A percentile compares a stretch with the other conserved stretches of the same genome.
Conservation (phyloP, 768 basidiomycete species). For the Pleurotus giganteus region DNA sequence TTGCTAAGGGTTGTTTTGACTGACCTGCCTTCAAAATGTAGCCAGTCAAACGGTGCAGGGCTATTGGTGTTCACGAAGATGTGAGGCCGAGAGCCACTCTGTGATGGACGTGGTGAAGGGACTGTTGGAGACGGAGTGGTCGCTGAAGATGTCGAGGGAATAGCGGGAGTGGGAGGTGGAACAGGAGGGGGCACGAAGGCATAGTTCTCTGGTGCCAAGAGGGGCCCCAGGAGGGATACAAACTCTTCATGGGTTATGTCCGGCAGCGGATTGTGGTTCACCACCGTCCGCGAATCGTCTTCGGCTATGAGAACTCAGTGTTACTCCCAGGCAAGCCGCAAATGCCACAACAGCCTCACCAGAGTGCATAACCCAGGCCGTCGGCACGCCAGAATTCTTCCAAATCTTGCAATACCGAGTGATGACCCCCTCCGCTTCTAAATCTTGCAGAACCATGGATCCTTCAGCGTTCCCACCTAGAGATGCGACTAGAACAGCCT, state of each 20-base stretch:
- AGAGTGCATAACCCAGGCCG: slow-evolving; percentile 79
- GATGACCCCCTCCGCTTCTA: slow-evolving; percentile 14
- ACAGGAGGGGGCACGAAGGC: slow-evolving; percentile 29
- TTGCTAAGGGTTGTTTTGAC: slow-evolving; percentile 80
- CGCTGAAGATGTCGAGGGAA: slow-evolving; percentile 31
- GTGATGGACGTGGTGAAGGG: slow-evolving; percentile 26
- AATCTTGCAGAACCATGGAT: slow-evolving; percentile 35
- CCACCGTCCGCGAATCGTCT: slow-evolving; percentile 61
- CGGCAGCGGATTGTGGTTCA: slow-evolving; percentile 86
- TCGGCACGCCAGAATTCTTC: slow-evolving; percentile 70
- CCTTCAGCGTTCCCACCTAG: slow-evolving; percentile 75
- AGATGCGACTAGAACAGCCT: slow-evolving; percentile 71
- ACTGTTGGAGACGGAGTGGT: slow-evolving; percentile 32
- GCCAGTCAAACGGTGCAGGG: slow-evolving; percentile 82
- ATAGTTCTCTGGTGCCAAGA: slow-evolving; percentile 82
- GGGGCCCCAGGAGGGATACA: slow-evolving; percentile 73
- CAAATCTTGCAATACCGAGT: slow-evolving; percentile 49
- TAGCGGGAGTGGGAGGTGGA: slow-evolving; percentile 25
- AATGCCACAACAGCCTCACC: slow-evolving; percentile 42
- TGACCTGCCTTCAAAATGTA: slow-evolving; percentile 81
- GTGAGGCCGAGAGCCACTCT: slow-evolving; percentile 25
- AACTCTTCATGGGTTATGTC: slow-evolving; percentile 89
- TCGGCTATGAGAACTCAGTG: slow-evolving; percentile 37
- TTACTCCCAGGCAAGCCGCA: not conserved
- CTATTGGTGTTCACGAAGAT: slow-evolving; percentile 47